Conservation (phyloP, 177 flowering plant genomes). For the Vitis hybrid region DNA sequence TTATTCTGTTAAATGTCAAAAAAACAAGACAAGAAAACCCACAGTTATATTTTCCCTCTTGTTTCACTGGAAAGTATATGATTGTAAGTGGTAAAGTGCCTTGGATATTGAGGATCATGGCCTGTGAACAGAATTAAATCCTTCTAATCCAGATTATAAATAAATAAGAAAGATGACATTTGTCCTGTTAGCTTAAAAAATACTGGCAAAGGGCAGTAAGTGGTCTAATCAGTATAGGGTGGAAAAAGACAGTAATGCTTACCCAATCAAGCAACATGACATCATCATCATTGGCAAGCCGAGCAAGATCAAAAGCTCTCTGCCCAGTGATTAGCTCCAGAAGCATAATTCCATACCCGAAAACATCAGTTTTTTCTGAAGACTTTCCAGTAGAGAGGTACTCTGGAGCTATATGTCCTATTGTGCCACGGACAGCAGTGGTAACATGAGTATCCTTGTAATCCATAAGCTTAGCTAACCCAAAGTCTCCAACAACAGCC, state of each 20-base stretch:
- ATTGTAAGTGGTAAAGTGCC: no score
- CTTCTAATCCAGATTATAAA: no score
- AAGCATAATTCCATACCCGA: constrained; percentile 81
- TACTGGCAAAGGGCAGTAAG: no score
- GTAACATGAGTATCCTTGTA: constrained; percentile 83
- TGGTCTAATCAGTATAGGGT: no score
- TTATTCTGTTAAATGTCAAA: no score
- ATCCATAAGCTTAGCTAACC: constrained; percentile 74
- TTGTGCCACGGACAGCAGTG: constrained; percentile 75
- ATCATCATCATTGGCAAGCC: constrained; percentile 81
- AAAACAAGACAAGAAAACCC: no score
- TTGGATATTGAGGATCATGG: no score
- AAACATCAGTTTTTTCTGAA: constrained; percentile 77
- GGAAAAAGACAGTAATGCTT: constrained; percentile 13
- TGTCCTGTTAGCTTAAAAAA: no score
- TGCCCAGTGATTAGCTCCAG: constrained; percentile 76
- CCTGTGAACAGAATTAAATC: no score
- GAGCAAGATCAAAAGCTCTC: constrained; percentile 76
- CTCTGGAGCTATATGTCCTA: constrained; percentile 81
- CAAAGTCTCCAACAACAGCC: constrained; percentile 82
- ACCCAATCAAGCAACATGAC: constrained; percentile 86
- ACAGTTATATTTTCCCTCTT: no score
- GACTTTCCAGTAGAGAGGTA: constrained; percentile 78
- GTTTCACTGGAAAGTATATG: no score
- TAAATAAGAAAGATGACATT: no score